Evolutionary conservation across 1,139 yeast genomes (phyloP), one percentile per base, ranked within the genome.

Genomic region (Chernovozyma aurita): DNA sequence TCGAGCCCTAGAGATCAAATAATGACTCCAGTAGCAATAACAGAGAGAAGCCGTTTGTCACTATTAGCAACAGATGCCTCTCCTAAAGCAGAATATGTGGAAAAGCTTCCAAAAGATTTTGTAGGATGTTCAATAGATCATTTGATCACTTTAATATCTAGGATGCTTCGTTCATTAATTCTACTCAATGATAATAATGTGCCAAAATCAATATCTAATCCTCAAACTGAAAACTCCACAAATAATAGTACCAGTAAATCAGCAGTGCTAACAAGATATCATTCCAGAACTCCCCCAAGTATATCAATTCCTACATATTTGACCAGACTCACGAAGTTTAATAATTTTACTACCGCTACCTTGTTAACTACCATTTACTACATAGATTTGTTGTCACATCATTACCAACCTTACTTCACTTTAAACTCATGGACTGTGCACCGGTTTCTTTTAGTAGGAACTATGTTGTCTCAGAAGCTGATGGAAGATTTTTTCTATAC

Each of bases 401-500:
- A 84, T 37, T 90, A 83, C 53, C 75, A 69, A 44, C 81, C 90
- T 3, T 76, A 76, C 32, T 92, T 92, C 63, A 84, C 90, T 16
- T 65, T 92, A 41, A 90, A 87, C 59, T 84, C 95, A 2, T 75
- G 94, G 59, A 92, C 98, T 0, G 96, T 90, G 4, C 98, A 92
- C 58, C 73, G 98, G 41, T 92, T 88, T 52, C 63, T 92, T 38
- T 70, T 92, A 35, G 90, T 96, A 0, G 95, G 95, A 0, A 88
- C 96, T 0, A 85, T 94, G 53, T 79, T 90, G 4, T 95, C 95
- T 1, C 84, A 92, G 44, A 92, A 92, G 57, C 95, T 95, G 2
- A 70, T 92, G 49, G 94, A 95, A 57, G 98, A 92, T 59, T 83
- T 90, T 31, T 92, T 92, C 57, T 90, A 95, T 58, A 88, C 97